Evolutionary conservation across 2,329 filamentous ascomycete genomes (phyloP), one percentile per base, ranked within the genome.

Genomic region (Calonectria crousiana): DNA sequence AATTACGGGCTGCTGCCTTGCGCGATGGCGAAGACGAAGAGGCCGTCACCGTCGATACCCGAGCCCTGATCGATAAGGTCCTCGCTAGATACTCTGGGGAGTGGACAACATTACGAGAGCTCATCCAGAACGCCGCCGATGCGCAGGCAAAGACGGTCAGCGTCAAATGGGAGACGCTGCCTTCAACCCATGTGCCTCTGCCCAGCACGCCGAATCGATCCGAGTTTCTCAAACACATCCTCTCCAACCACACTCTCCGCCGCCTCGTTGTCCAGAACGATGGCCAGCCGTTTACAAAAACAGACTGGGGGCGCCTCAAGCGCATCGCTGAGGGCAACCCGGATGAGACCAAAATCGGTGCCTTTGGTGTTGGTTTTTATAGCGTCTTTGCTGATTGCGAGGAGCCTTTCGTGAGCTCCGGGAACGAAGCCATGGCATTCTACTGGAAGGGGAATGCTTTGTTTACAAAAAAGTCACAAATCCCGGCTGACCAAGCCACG

Each of bases 371-470:
- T 38, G 97, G 97, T 3, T 99, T 99, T 87, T 99, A 99, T 89
- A 98, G 95, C 83, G 96, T 98, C 49, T 99, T 99, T 84, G 95
- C 97, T 75, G 97, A 99, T 83, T 99, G 96, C 83, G 97, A 99
- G 85, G 95, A 98, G 79, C 97, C 97, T 0, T 98, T 99, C 82
- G 94, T 99, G 77, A 97, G 95, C 78, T 98, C 96, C 0, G 97
- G 97, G 0, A 91, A 90, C 75, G 93, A 98, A 85, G 96, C 95
- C 47, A 98, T 99, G 95, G 96, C 96, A 0, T 99, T 99, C 82
- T 99, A 98, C 87, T 99, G 97, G 97, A 98, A 98, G 84, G 96
- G 94, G n/a, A 98, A 98, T 84, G 95, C 95, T 6, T 90, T 99
- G 2, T 98, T 98, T 83, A 99, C 97, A 30, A 94, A 96, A 80